Conservation (phyloP, 345 rosid species). For the Rhodamnia argentea region DNA sequence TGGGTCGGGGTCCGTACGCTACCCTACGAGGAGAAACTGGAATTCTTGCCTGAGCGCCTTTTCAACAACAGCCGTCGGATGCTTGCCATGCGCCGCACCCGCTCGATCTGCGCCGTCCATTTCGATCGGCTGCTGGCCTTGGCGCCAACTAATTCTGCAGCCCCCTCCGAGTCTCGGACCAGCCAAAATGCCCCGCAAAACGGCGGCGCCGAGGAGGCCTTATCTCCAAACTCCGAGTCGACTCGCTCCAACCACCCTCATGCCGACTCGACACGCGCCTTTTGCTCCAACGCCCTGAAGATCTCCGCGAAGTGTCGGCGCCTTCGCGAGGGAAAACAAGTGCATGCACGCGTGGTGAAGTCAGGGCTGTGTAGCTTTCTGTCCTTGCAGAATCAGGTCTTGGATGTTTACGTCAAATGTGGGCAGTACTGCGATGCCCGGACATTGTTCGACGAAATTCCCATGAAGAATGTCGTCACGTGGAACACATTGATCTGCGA, state of each 20-base stretch:
- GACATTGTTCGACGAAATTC: slow-evolving; percentile 62
- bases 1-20: background rate
- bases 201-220: background rate
- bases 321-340: slow-evolving; percentile 21
- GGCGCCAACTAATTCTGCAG: slow-evolving; percentile 1
- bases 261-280: background rate
- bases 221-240: background rate
- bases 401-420: slow-evolving; percentile 34
- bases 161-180: background rate
- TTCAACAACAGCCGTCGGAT: background rate
- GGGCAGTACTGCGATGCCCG: slow-evolving; percentile 12
- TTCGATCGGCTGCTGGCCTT: slow-evolving; percentile 10
- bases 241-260: background rate
- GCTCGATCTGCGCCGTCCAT: slow-evolving; percentile 16
- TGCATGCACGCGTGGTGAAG: slow-evolving; percentile 30
- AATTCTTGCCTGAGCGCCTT: background rate
- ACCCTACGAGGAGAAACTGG: background rate
- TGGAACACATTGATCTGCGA: slow-evolving; percentile 63
- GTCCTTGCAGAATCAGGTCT: slow-evolving; percentile 37
- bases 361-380: slow-evolving; percentile 22
- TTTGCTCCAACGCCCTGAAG: slow-evolving; percentile 22
- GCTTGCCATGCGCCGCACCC: slow-evolving; percentile 2
- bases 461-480: slow-evolving; percentile 37
- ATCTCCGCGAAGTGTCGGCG: slow-evolving; percentile 17
- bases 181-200: background rate